Base-by-base conservation (phyloP, 2,329 filamentous ascomycete species). In the Rutstroemia sp. region DNA sequence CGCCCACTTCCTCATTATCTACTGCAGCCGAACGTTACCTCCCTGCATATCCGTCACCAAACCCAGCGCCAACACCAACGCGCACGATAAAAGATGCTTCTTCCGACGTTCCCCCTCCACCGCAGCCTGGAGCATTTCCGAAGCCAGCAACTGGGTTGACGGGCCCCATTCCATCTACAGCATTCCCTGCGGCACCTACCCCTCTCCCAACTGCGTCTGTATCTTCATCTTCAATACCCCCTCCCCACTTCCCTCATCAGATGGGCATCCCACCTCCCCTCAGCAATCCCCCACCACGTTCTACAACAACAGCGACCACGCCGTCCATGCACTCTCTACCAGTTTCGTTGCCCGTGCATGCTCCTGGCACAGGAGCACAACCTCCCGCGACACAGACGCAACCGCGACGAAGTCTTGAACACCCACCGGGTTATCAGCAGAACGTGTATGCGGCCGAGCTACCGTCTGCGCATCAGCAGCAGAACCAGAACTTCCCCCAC, bases 61-160 rank as follows among this genome's bases (percentile, higher is more conserved):
- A 25, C 30, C 39, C 40, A 16, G 40, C 21, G 12, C 23, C 45
- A 25, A n/a, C 45, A 51, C 73, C 76, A 57, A 76, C 76, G 39
- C 73, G 75, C 48, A 78, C 76, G 8, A 69, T 66, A 59, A 67
- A 68, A 46, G 59, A 68, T 48, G 60, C 64, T 25, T 34, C 30
- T 34, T 58, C 62, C 49, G 62, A 68, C 46, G 71, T 70, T 16
- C 81, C 81, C 48, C 76, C 80, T 55, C 71, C 76, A 59, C 81
- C 82, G 30, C 80, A 84, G 62, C 81, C 82, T 39, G 81, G 80
- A 54, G 78, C 80, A 40, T 72, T 75, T 45, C 81, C 82, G 40
- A 66, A 71, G 46, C 70, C 77, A 49, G 63, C 73, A 23, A 66
- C 53, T 56, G 53, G 53, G 53, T 51, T 59, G 55, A 66, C 57